Evolutionary conservation across 169 alveolate species (phyloP).

Genomic region (Perkinsus marinus): DNA sequence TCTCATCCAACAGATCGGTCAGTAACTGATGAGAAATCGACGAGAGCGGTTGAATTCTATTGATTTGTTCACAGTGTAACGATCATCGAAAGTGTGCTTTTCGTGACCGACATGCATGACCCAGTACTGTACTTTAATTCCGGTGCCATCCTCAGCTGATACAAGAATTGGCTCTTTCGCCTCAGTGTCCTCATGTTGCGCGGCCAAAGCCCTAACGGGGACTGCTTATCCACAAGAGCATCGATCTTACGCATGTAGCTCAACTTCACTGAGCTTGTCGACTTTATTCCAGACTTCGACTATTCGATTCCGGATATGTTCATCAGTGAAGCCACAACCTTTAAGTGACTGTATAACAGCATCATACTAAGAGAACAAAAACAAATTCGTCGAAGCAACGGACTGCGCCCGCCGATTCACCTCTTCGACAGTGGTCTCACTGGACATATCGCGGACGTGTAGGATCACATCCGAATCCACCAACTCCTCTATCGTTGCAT

Average conservation of each 20-base stretch:
- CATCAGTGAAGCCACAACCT: conserved; percentile 51
- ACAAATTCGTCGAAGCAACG: not conserved
- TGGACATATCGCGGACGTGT: conserved; percentile 32
- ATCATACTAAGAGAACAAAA: conserved; percentile 14
- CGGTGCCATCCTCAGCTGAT: conserved; percentile 19
- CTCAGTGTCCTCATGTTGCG: not conserved
- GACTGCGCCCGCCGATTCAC: not conserved
- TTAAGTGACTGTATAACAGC: conserved; percentile 61
- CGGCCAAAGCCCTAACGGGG: not conserved
- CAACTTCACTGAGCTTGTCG: conserved; percentile 47
- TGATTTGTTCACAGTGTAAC: no score
- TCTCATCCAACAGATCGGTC: not conserved
- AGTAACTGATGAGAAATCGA: not conserved
- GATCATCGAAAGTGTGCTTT: no score
- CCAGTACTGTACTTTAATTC: not conserved
- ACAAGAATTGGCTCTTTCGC: conserved; percentile 18
- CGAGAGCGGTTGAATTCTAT: not conserved
- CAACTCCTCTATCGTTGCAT: conserved; percentile 55
- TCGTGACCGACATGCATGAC: no score
- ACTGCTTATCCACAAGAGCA: not conserved
- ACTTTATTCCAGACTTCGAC: conserved; percentile 82
- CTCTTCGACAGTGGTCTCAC: conserved; percentile 15
- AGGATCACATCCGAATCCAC: conserved; percentile 62
- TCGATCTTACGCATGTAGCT: not conserved
- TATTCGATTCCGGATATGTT: conserved; percentile 36